Evolutionary conservation across 2,329 filamentous ascomycete species (phyloP), one percentile per base, ranked within the genome.

Genomic region (Botrytis fabae): DNA sequence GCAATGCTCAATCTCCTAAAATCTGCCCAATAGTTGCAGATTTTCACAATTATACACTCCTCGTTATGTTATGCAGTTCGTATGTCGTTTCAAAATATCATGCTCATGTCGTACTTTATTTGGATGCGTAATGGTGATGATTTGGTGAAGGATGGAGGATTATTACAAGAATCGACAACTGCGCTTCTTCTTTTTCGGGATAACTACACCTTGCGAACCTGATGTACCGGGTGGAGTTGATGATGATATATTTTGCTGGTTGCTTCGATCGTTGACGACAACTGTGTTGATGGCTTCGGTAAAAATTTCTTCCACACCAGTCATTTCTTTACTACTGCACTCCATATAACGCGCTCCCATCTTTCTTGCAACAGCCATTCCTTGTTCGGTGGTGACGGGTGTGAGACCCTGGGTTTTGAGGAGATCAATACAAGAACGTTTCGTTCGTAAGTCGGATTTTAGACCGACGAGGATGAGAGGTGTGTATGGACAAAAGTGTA

Each of bases 341-440:
- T 99, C 96, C 89, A 97, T 95, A 85, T 99, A 99, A 80, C 91
- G 88, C 20, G 96, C 96, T 76, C 91, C 91, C 96, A 99, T 99
- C 85, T 95, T 96, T 80, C 91, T 89, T 72, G 96, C 95, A 40
- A 99, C 95, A 14, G 90, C 88, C 81, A 92, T 89, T 76, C 95
- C 96, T 83, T 99, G 95, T 79, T 97, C 93, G 69, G 91, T 90
- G 1, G 95, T 98, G 66, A 99, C 95, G 8, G 96, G 96, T 2
- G 95, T 98, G 74, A 99, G 88, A 65, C 96, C 96, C 83, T 99
- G 96, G 25, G 95, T 97, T 85, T 97, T 98, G 84, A 99, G 93
- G 82, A 99, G 94, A 82, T 99, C 96, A 83, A 98, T 97, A 84
- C 96, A 98, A 70, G 94, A 95, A 83, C 93, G 92, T 87, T 98